Conservation (phyloP, 805 yeast genomes). For the Candida xiaguanensis region DNA sequence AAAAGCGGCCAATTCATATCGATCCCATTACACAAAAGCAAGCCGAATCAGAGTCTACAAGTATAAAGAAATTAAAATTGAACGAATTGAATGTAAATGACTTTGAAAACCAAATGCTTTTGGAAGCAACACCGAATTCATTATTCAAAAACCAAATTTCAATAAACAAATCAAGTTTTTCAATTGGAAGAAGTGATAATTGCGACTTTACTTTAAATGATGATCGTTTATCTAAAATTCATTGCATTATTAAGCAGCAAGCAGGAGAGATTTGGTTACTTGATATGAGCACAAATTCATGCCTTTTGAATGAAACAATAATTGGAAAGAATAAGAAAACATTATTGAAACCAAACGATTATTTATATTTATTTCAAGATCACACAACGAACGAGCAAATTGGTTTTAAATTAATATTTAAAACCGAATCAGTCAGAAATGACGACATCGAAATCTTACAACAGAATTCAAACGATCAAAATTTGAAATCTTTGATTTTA, state of each 20-base stretch:
- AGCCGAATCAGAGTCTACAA: not conserved
- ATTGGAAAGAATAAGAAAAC: slow-evolving; percentile 63
- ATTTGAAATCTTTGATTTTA: slow-evolving; percentile 1
- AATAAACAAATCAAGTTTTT: slow-evolving; percentile 64
- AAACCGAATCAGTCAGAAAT: slow-evolving; percentile 31
- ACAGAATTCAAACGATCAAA: slow-evolving; percentile 3
- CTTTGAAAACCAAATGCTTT: slow-evolving; percentile 32
- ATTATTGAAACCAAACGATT: slow-evolving; percentile 62
- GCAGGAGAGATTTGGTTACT: slow-evolving; percentile 75
- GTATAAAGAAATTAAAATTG: slow-evolving; percentile 1
- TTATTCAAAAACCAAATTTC: slow-evolving; percentile 44
- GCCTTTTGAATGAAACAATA: slow-evolving; percentile 59
- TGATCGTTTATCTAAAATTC: slow-evolving; percentile 77
- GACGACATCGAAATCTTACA: slow-evolving; percentile 1
- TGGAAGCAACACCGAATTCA: slow-evolving; percentile 50
- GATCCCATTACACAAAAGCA: slow-evolving; percentile 6
- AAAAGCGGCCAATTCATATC: slow-evolving; percentile 6
- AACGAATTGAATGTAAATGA: not conserved
- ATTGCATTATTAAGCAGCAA: slow-evolving; percentile 65
- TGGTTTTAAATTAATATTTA: slow-evolving; percentile 50
- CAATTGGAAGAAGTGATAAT: slow-evolving; percentile 68
- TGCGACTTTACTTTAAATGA: slow-evolving; percentile 65
- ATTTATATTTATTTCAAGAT: slow-evolving; percentile 63
- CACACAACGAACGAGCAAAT: slow-evolving; percentile 47
- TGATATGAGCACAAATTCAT: slow-evolving; percentile 77